Evolutionary conservation across 2,329 filamentous ascomycete species (phyloP).

Genomic region (Aspergillus viridinutans): DNA sequence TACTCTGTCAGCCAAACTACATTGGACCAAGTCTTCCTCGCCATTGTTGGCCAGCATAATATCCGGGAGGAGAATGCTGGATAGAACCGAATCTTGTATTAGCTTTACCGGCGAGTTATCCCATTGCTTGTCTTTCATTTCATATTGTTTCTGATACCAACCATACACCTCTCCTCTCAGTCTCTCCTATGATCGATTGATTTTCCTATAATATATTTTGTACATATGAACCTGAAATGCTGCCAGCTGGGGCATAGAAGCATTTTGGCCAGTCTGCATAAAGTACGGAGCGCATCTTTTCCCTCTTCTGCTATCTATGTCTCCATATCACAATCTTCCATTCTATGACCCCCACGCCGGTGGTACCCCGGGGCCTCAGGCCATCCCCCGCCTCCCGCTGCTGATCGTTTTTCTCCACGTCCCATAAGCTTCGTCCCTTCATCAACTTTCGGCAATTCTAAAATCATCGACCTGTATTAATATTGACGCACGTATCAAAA

Average conservation of each 20-base stretch:
- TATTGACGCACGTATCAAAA: not conserved
- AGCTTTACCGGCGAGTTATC: not conserved
- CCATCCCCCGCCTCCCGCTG: not conserved
- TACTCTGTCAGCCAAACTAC: constrained; percentile 85
- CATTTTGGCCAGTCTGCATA: not conserved
- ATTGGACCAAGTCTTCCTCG: constrained; percentile 84
- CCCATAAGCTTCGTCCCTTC: not conserved
- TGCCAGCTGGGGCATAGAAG: not conserved
- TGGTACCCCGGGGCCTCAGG: not conserved
- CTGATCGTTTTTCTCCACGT: not conserved
- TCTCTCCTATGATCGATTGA: not conserved
- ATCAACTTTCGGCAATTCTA: not conserved
- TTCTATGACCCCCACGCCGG: not conserved
- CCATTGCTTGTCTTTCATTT: not conserved
- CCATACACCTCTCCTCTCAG: not conserved
- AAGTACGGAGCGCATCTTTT: no score
- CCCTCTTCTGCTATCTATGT: not conserved
- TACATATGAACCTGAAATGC: not conserved
- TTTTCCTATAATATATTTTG: not conserved
- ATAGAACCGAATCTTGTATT: not conserved
- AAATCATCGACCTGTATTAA: not conserved
- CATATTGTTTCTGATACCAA: not conserved
- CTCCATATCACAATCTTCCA: not conserved
- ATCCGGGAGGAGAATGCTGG: constrained; percentile 63
- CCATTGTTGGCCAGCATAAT: constrained; percentile 76